Base-by-base conservation (phyloP, 2,329 filamentous ascomycete genomes). In the Monosporascus sp. region DNA sequence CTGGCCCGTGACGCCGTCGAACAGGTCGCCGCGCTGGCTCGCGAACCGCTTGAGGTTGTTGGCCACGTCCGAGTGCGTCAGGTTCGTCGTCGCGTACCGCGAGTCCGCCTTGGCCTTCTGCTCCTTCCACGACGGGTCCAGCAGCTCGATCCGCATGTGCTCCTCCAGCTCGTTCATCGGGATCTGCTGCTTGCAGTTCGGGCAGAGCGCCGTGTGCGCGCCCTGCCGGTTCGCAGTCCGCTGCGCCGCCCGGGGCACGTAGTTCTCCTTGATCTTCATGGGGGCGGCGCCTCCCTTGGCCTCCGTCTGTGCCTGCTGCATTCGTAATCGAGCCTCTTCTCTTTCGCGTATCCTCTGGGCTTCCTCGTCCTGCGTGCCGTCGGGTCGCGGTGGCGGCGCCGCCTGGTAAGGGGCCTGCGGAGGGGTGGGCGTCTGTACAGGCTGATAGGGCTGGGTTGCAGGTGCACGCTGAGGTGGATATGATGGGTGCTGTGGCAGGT, bases 41-140 rank as follows among this genome's bases (percentile, higher is more conserved):
- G 92, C 91, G 49, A 97, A 78, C n/a, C 93, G 86, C 76, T 97
- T 97, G 57, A 97, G 81, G 68, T 97, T 97, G 69, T 90, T 92
- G 49, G 91, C 92, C 46, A 96, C 90, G 62, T 97, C 93, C 36
- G 81, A 83, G 3, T 90, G 93, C 1, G 88, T 89, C 9, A 96
- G 74, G 63, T 96, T 97, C 9, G 91, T 95, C 0, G 89, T 92
- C 1, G 89, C 83, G 58, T 88, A 90, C 57, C 93, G 86, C 14
- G 88, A 84, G 46, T 96, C 90, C 17, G 89, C 85, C 69, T 96
- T 96, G 53, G 89, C 88, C 61, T 91, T 90, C 69, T 97, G 92
- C 68, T 97, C 92, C 69, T 96, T 96, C 92, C 93, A 97, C 54
- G 88, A 83, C 1, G 93, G 93, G 68, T 97, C 93, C 54, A 97